phyloP scores from a whole-genome alignment of 768 basidiomycete genomes.

The Psilocybe tampanensis region DNA sequence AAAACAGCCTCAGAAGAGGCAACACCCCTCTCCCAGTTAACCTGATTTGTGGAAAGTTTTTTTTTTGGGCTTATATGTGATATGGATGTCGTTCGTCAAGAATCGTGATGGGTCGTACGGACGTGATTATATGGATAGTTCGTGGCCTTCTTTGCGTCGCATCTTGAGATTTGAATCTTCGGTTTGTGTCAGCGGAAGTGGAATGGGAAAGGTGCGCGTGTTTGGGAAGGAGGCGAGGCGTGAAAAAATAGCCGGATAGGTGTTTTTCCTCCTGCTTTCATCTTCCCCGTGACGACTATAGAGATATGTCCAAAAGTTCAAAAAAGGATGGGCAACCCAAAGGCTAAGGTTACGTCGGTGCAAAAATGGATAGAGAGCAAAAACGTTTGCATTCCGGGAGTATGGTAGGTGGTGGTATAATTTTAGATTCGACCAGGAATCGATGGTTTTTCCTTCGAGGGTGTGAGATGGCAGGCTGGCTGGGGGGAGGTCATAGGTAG shows the following conservation, averaged over 20 bases:
- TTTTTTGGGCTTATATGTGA: not conserved
- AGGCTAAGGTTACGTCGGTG: constrained; percentile 3
- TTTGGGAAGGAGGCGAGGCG: constrained; percentile 2
- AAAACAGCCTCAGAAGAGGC: not conserved
- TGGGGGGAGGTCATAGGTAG: constrained; percentile 13
- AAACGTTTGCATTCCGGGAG: constrained; percentile 18
- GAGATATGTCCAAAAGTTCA: constrained; percentile 17
- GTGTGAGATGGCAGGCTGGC: constrained; percentile 19
- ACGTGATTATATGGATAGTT: constrained; percentile 12
- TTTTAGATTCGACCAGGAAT: constrained; percentile 37
- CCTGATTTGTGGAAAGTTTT: not conserved
- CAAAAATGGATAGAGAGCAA: constrained; percentile 25
- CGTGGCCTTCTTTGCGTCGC: constrained; percentile 3
- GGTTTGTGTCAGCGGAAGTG: not conserved
- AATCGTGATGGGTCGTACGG: constrained; percentile 36
- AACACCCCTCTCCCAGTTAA: not conserved
- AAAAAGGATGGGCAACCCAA: constrained; percentile 20
- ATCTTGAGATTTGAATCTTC: constrained; percentile 8
- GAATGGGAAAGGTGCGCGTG: not conserved
- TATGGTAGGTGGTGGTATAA: constrained; percentile 18
- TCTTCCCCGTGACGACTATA: constrained; percentile 7
- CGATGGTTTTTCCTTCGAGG: constrained; percentile 25
- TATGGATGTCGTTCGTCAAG: constrained; percentile 37
- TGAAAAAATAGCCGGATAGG: constrained; percentile 17
- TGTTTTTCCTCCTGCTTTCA: not conserved